A percentile compares a stretch with the other conserved stretches of the same genome.
phyloP scores from a whole-genome alignment of 2,329 filamentous ascomycete species.

The Rasamsonia emersonii region DNA sequence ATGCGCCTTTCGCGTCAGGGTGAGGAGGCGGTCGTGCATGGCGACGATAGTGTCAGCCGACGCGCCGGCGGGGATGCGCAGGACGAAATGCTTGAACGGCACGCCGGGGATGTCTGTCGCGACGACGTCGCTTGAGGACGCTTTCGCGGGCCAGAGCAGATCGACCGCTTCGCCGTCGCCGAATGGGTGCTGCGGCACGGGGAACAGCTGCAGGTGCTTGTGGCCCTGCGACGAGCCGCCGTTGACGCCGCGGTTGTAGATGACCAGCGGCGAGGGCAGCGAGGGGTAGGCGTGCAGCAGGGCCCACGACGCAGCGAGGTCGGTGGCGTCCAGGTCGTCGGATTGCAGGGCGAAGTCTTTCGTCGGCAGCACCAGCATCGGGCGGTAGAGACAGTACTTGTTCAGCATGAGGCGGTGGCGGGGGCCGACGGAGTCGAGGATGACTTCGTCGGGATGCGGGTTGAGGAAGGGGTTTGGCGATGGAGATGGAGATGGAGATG shows the following conservation, averaged over 20 bases:
- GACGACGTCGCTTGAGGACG: slow-evolving; percentile 12
- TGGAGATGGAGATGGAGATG: slow-evolving; percentile 2
- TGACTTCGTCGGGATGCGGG: slow-evolving; percentile 15
- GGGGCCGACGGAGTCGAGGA: slow-evolving; percentile 11
- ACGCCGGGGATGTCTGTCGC: slow-evolving; percentile 12
- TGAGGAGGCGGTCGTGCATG: slow-evolving; percentile 14
- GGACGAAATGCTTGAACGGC: slow-evolving; percentile 19
- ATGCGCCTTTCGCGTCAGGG: slow-evolving; percentile 12
- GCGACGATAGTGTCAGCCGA: slow-evolving; percentile 7
- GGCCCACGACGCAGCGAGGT: slow-evolving; percentile 31
- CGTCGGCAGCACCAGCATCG: slow-evolving; percentile 33
- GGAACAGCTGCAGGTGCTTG: slow-evolving; percentile 39
- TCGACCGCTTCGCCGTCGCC: slow-evolving; percentile 6
- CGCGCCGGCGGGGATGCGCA: slow-evolving; percentile 13
- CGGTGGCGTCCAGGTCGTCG: slow-evolving; percentile 27
- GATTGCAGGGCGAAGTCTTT: slow-evolving; percentile 22
- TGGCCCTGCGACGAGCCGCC: slow-evolving; percentile 37
- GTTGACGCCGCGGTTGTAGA: slow-evolving; percentile 40
- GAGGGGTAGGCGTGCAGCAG: slow-evolving; percentile 20
- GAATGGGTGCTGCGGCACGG: slow-evolving; percentile 18
- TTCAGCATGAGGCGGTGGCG: slow-evolving; percentile 17
- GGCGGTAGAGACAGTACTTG: slow-evolving; percentile 18
- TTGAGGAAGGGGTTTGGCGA: slow-evolving; percentile 13
- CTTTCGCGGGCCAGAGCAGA: slow-evolving; percentile 14
- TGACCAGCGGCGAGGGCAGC: slow-evolving; percentile 24